A percentile compares a stretch with the other conserved stretches of the same genome.
These are phyloP conservation scores for Aureobasidium sp. DNA, from an alignment of 2,329 filamentous ascomycete species.

Conservation along the genomic window DNA sequence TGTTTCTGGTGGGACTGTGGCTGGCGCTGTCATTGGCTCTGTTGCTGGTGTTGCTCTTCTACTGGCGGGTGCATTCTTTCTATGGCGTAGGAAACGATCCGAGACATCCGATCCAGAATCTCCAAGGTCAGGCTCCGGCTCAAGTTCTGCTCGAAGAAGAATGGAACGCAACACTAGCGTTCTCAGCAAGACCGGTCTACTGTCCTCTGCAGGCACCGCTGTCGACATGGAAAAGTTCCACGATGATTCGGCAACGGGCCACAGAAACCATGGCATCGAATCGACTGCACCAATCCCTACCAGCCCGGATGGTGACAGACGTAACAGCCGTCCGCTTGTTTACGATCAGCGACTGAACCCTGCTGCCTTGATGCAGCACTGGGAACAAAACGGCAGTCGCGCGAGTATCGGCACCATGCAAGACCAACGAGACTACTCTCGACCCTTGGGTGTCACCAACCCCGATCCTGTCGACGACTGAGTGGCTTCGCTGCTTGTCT, in stretches of 20 bases:
- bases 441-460: conserved; percentile 37
- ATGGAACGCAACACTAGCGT: conserved; percentile 37
- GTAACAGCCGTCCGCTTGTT: conserved; percentile 37
- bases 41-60: conserved; percentile 31
- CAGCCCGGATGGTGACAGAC: conserved; percentile 22
- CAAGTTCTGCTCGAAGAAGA: conserved; percentile 8
- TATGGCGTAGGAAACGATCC: conserved; percentile 31
- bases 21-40: conserved; percentile 38
- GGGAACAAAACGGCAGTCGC: conserved; percentile 37
- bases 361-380: conserved; percentile 36
- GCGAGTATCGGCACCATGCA: conserved; percentile 40
- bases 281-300: conserved; percentile 20
- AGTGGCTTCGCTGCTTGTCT: not conserved
- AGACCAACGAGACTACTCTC: conserved; percentile 40
- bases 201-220: conserved; percentile 22
- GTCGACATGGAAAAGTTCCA: conserved; percentile 24
- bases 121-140: not conserved
- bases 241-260: conserved; percentile 19
- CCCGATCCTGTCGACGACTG: conserved; percentile 21
- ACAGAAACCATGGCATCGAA: conserved; percentile 23
- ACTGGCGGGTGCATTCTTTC: conserved; percentile 30
- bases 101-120: conserved; percentile 15
- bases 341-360: conserved; percentile 44
- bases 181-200: conserved; percentile 40
- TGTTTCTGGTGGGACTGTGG: conserved; percentile 37